Base-by-base conservation (phyloP, 2,329 filamentous ascomycete genomes). In the Ophiostoma piceae region DNA sequence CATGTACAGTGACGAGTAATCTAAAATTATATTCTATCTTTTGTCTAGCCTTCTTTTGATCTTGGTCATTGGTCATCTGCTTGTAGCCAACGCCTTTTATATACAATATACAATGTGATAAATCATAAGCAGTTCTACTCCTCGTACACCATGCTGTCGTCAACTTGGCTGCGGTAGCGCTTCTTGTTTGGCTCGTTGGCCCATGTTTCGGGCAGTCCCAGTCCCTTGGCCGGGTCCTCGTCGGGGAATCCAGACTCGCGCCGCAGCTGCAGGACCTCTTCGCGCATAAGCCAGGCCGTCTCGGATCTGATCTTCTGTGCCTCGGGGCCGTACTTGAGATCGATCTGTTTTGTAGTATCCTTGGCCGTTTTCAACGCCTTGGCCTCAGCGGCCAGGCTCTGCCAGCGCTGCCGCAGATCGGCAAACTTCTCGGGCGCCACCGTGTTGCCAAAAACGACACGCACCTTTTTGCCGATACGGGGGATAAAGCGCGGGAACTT, bases 121-220 rank as follows among this genome's bases (percentile, higher is more conserved):
- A 41, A 16, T 37, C 1, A 65, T 39, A 12, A 22, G 3, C 26
- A 14, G 29, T 35, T 35, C 54, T 37, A 47, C 62, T 37, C 41
- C 35, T 67, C 60, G 19, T 75, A 77, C 8, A 86, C 81, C 69
- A 84, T 75, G 73, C 84, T 85, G 51, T 82, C 83, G 69, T 87
- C 85, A 7, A 87, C 83, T 3, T 81, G 79, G 71, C 85, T 87
- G 77, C 79, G 83, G 74, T 83, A 86, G 70, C 79, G 81, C 69
- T 81, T 81, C 64, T 80, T 78, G 43, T 78, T 78, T 19, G 82
- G 82, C 71, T 86, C 84, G 67, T 80, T 80, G 1, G 85, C 82
- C 90, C 92, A 98, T 1, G 93, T 97, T 79, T 94, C 91, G 0
- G 91, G 92, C 37, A 94, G 80, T 9, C 88, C 90, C 66, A 88